Percentiles rank a stretch among this genome's conserved stretches.
These are phyloP conservation scores for Hymenochaete sp. DNA, from an alignment of 1,284 basidiomycete species.

Conservation along the genomic window DNA sequence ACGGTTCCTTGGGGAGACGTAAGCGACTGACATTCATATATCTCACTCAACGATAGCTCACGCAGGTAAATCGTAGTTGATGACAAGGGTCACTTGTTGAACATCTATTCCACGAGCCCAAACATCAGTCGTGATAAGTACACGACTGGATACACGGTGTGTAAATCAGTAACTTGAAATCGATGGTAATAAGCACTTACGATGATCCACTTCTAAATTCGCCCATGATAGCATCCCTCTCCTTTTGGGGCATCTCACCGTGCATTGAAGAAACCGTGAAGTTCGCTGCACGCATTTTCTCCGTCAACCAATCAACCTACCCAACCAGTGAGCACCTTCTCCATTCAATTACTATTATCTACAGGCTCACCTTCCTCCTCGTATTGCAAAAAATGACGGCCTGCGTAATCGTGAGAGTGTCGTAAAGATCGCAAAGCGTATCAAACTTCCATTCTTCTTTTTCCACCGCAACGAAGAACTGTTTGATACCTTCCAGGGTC, in stretches of 20 bases:
- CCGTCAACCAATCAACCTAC: conserved; percentile 96
- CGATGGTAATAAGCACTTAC: conserved; percentile 36
- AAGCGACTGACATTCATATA: neutral
- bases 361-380: conserved; percentile 68
- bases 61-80: conserved; percentile 96
- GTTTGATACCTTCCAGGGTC: conserved; percentile 98
- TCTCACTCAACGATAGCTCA: conserved; percentile 33
- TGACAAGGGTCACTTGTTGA: conserved; percentile 95
- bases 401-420: conserved; percentile 98
- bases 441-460: conserved; percentile 99
- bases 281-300: conserved; percentile 96
- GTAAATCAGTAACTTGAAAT: conserved; percentile 15
- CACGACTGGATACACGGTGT: conserved; percentile 49
- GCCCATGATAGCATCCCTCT: conserved; percentile 97
- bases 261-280: conserved; percentile 98
- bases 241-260: conserved; percentile 98
- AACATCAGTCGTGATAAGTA: conserved; percentile 94
- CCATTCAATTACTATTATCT: conserved; percentile 11
- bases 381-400: conserved; percentile 99
- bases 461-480: conserved; percentile 99
- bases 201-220: conserved; percentile 95
- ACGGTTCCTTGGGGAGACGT: conserved; percentile 55
- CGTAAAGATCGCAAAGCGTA: conserved; percentile 96
- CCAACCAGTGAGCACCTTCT: conserved; percentile 4
- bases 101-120: conserved; percentile 99